phyloP scores from a whole-genome alignment of 345 rosid species.

The Limnanthes douglasii region DNA sequence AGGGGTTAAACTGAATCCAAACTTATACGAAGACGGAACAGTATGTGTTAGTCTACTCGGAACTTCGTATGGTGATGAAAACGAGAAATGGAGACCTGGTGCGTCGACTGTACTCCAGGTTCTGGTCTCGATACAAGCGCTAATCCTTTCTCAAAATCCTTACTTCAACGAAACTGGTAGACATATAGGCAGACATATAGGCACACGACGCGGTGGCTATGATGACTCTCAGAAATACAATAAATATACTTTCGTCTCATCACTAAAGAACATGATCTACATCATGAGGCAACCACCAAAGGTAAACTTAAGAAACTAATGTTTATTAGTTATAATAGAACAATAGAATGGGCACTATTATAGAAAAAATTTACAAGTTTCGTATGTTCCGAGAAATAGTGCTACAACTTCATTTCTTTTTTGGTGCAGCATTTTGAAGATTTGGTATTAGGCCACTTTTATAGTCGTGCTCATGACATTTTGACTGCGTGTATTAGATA shows the following conservation, averaged over 20 bases:
- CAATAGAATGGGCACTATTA: too few relatives aligned
- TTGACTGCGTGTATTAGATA: slow-evolving; percentile 65
- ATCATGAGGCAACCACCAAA: slow-evolving; percentile 67
- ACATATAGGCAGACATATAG: slow-evolving; percentile 20
- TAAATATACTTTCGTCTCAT: slow-evolving; percentile 43
- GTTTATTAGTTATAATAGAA: too few relatives aligned
- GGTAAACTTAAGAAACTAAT: too few relatives aligned
- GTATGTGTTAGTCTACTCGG: slow-evolving; percentile 91
- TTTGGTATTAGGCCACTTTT: slow-evolving; percentile 64
- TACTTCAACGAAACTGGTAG: slow-evolving; percentile 94
- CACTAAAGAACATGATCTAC: slow-evolving; percentile 62
- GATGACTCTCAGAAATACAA: slow-evolving; percentile 30
- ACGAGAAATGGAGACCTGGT: slow-evolving; percentile 78
- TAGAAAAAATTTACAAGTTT: too few relatives aligned
- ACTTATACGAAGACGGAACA: slow-evolving; percentile 56
- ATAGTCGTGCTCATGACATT: slow-evolving; percentile 37
- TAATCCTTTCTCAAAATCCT: slow-evolving; percentile 72
- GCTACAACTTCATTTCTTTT: too few relatives aligned
- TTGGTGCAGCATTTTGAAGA: slow-evolving; percentile 59
- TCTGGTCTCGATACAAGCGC: slow-evolving; percentile 90
- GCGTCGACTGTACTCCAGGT: slow-evolving; percentile 77
- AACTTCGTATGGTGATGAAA: slow-evolving; percentile 66
- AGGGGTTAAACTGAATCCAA: slow-evolving; percentile 81
- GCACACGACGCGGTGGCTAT: slow-evolving; percentile 39
- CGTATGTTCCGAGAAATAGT: too few relatives aligned